These are phyloP conservation scores for Phytopythium helicoides DNA, from an alignment of 352 stramenopile genomes.

Conservation along the genomic window DNA sequence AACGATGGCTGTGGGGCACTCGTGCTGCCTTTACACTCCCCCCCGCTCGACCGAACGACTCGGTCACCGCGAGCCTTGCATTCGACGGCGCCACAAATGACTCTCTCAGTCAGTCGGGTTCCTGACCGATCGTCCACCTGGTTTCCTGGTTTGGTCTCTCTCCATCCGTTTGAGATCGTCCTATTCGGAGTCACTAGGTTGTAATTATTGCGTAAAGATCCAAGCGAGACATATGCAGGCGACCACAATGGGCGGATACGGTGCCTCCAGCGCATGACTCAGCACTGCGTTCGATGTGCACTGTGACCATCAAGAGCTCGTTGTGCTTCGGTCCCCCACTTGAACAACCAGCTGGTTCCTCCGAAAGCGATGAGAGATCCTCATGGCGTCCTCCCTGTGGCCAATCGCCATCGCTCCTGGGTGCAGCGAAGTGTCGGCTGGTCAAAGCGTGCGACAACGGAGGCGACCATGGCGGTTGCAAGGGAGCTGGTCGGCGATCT, in stretches of 20 bases:
- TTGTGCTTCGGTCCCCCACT: not conserved
- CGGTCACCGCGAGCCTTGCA: no score
- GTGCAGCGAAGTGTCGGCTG: not conserved
- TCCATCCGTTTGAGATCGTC: not conserved
- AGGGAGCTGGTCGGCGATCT: no score
- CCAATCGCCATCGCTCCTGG: not conserved
- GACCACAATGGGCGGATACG: not conserved
- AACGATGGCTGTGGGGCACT: no score
- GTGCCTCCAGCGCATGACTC: no score
- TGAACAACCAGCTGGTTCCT: conserved; percentile 4
- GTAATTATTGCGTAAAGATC: not conserved
- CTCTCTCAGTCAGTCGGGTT: no score
- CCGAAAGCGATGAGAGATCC: conserved; percentile 1
- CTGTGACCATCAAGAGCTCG: not conserved
- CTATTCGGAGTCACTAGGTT: not conserved
- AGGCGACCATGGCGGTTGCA: no score
- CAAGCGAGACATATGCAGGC: not conserved
- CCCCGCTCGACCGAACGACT: no score
- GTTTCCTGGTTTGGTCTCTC: not conserved
- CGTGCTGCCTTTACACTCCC: no score
- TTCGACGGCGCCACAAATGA: no score
- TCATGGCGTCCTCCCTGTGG: no score
- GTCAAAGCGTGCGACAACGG: not conserved
- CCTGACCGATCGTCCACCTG: conserved; percentile 5
- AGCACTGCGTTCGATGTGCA: no score